A percentile compares a stretch with the other conserved stretches of the same genome.
These are phyloP conservation scores for Macrolepiota fuliginosa DNA, from an alignment of 768 basidiomycete genomes.

Conservation along the genomic window DNA sequence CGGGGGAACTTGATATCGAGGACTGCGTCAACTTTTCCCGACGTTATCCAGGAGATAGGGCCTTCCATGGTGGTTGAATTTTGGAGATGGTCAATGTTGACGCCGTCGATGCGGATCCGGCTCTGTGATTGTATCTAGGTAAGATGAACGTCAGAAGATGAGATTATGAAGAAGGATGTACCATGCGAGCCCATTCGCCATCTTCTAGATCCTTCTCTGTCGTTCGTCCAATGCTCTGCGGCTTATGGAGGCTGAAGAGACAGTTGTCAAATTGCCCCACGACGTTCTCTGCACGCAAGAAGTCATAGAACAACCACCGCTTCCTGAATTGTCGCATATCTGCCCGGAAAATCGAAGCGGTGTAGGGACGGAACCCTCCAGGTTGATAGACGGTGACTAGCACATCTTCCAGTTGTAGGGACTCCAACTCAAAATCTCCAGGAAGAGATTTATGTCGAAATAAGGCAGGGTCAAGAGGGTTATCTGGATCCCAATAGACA, in stretches of 20 bases:
- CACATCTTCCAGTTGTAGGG: slow-evolving; percentile 87
- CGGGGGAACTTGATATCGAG: slow-evolving; percentile 97
- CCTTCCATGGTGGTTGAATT: slow-evolving; percentile 77
- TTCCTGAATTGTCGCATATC: slow-evolving; percentile 83
- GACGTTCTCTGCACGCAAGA: slow-evolving; percentile 90
- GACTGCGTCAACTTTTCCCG: slow-evolving; percentile 95
- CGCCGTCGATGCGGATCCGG: slow-evolving; percentile 93
- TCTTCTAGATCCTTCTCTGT: slow-evolving; percentile 83
- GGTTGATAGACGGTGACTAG: slow-evolving; percentile 95
- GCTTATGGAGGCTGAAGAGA: slow-evolving; percentile 91
- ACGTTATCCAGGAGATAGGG: slow-evolving; percentile 96
- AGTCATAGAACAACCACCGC: slow-evolving; percentile 94
- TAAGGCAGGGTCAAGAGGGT: slow-evolving; percentile 74
- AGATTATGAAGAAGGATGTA: slow-evolving; percentile 30
- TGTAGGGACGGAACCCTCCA: slow-evolving; percentile 87
- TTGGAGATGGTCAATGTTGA: slow-evolving; percentile 94
- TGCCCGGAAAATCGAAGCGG: slow-evolving; percentile 91
- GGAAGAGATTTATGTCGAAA: slow-evolving; percentile 73
- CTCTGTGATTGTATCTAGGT: slow-evolving; percentile 48
- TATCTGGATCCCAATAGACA: slow-evolving; percentile 81
- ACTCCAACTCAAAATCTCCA: slow-evolving; percentile 92
- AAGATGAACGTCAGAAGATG: not conserved
- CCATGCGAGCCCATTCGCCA: slow-evolving; percentile 87
- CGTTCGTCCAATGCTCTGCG: slow-evolving; percentile 92
- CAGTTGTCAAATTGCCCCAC: slow-evolving; percentile 99